phyloP scores from a whole-genome alignment of 257 asterid genomes.

The Solanum stenotomum region DNA sequence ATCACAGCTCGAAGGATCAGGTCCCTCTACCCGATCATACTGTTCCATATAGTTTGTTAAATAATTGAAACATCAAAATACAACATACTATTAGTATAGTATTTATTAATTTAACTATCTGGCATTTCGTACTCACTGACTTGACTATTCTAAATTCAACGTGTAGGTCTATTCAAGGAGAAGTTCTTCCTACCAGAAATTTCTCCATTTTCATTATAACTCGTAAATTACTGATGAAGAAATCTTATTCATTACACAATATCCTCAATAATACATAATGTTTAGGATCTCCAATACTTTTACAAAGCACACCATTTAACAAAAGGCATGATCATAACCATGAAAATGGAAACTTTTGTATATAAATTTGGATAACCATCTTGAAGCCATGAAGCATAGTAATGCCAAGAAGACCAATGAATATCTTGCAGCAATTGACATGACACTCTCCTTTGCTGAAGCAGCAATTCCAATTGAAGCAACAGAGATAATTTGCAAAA shows the following conservation, averaged over 20 bases:
- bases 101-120: too few relatives aligned
- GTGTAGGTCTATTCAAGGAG: not conserved
- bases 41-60: too few relatives aligned
- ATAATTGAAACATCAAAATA: too few relatives aligned
- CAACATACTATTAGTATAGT: too few relatives aligned
- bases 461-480: constrained; percentile 46
- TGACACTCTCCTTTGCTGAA: constrained; percentile 42
- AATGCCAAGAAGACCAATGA: constrained; percentile 35
- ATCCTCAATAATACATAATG: not conserved
- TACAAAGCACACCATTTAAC: not conserved
- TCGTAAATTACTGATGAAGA: not conserved
- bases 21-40: too few relatives aligned
- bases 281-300: not conserved
- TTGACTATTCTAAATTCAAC: too few relatives aligned
- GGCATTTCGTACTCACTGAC: too few relatives aligned
- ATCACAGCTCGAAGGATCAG: too few relatives aligned
- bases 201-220: too few relatives aligned
- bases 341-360: constrained; percentile 74
- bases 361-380: constrained; percentile 64
- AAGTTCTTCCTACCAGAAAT: too few relatives aligned
- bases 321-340: constrained; percentile 80
- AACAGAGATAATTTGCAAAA: constrained; percentile 38
- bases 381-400: constrained; percentile 64
- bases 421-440: constrained; percentile 36
- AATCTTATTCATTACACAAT: not conserved